phyloP scores from a whole-genome alignment of 2,329 filamentous ascomycete genomes.

The Coccinonectria pachysandricola region DNA sequence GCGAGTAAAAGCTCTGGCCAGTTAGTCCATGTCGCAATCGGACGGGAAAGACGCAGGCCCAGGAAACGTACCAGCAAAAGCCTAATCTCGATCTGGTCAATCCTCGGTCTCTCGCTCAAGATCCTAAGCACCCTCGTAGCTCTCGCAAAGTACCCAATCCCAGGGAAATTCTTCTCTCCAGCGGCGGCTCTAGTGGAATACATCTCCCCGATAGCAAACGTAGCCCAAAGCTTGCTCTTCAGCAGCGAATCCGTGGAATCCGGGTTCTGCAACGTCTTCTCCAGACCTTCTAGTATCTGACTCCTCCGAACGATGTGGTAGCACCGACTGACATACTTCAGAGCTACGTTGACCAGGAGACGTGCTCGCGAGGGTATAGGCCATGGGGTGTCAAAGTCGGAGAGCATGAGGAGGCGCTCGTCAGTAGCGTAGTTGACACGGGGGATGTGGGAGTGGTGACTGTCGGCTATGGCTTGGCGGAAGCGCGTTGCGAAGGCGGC shows the following conservation, averaged over 20 bases:
- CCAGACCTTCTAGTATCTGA: conserved; percentile 21
- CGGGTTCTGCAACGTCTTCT: conserved; percentile 23
- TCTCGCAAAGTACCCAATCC: conserved; percentile 28
- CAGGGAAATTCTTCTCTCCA: conserved; percentile 25
- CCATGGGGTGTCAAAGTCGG: conserved; percentile 20
- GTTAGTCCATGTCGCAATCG: no score
- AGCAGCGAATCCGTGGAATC: conserved; percentile 18
- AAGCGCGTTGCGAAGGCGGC: conserved; percentile 22
- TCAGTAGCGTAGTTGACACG: conserved; percentile 19
- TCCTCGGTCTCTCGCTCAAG: conserved; percentile 27
- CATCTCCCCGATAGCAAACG: conserved; percentile 33
- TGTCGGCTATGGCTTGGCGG: conserved; percentile 17
- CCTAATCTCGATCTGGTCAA: conserved; percentile 30
- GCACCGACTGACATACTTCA: conserved; percentile 24
- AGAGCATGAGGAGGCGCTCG: conserved; percentile 10
- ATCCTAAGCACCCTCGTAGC: conserved; percentile 26
- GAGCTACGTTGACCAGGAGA: conserved; percentile 21
- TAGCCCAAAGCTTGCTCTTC: conserved; percentile 27
- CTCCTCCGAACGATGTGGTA: conserved; percentile 30
- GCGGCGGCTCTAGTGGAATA: conserved; percentile 25
- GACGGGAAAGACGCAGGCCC: no score
- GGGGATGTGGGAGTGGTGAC: conserved; percentile 17
- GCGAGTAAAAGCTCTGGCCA: conserved; percentile 32
- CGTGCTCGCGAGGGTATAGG: conserved; percentile 21
- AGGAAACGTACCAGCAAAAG: conserved; percentile 29